phyloP scores from a whole-genome alignment of 176 grass and related monocot genomes.

The Pontederia crassipes region DNA sequence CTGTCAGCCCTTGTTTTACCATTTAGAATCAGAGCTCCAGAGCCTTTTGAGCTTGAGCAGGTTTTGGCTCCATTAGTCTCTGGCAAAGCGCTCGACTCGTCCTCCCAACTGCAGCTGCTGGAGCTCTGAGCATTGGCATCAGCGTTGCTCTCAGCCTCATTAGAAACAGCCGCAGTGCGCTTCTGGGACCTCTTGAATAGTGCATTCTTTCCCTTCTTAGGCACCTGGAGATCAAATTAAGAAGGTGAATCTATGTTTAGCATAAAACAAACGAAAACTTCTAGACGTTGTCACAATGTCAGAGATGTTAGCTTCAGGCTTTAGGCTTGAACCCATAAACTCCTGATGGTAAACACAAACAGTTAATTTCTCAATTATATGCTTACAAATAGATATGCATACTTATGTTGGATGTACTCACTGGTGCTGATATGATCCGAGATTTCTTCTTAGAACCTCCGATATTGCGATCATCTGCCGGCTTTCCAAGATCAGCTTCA shows the following conservation, averaged over 20 bases:
- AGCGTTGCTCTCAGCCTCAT: slow-evolving; percentile 24
- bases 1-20: slow-evolving; percentile 28
- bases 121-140: slow-evolving; percentile 43
- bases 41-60: slow-evolving; percentile 32
- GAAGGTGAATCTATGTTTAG: too few species aligned
- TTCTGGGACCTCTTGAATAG: slow-evolving; percentile 19
- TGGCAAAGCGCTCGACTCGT: slow-evolving; percentile 13
- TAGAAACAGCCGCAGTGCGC: background rate
- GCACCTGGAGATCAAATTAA: slow-evolving; percentile 17
- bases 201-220: slow-evolving; percentile 38
- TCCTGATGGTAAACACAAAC: background rate
- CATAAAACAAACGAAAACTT: background rate
- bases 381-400: too few species aligned
- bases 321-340: too few species aligned
- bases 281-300: background rate
- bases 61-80: slow-evolving; percentile 10
- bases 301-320: background rate
- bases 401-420: slow-evolving; percentile 13
- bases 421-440: slow-evolving; percentile 17
- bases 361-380: background rate
- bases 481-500: slow-evolving; percentile 2
- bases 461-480: slow-evolving; percentile 7
- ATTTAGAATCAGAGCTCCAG: background rate
- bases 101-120: slow-evolving; percentile 65
- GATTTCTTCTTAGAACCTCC: slow-evolving; percentile 41